These are phyloP conservation scores for Warburgia ugandensis DNA, from an alignment of 164 flowering plant species.

Conservation along the genomic window DNA sequence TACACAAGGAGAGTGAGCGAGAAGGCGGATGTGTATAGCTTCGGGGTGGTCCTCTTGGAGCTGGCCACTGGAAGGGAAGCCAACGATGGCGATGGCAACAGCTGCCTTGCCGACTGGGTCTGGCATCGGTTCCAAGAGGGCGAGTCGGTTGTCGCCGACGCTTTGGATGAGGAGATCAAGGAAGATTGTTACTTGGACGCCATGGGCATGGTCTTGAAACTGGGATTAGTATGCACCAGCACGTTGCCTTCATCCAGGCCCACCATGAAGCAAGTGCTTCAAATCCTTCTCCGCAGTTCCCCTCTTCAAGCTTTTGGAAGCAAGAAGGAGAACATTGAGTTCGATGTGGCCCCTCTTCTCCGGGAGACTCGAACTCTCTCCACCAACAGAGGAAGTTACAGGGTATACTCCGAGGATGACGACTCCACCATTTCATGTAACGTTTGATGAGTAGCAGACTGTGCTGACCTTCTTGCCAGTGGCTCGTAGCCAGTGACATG, in stretches of 20 bases:
- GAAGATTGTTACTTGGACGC: constrained; percentile 35
- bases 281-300: constrained; percentile 32
- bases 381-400: neutral
- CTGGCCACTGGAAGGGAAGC: constrained; percentile 69
- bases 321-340: constrained; percentile 19
- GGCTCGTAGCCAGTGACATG: too few relatives aligned
- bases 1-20: constrained; percentile 58
- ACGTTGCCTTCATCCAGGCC: constrained; percentile 51
- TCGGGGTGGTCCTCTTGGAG: constrained; percentile 84
- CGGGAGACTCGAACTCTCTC: neutral
- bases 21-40: constrained; percentile 79
- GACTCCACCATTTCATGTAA: neutral
- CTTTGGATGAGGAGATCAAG: constrained; percentile 44
- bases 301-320: constrained; percentile 5
- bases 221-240: constrained; percentile 72
- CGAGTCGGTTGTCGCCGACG: constrained; percentile 28
- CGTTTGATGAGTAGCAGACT: too few relatives aligned
- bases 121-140: constrained; percentile 42
- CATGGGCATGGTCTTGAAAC: constrained; percentile 45
- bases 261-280: constrained; percentile 70
- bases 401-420: neutral
- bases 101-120: constrained; percentile 68
- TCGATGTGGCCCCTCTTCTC: constrained; percentile 47
- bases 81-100: constrained; percentile 39
- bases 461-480: too few relatives aligned